These are phyloP conservation scores for Halophytophthora polymorphica DNA, from an alignment of 352 stramenopile species.

Conservation along the genomic window DNA sequence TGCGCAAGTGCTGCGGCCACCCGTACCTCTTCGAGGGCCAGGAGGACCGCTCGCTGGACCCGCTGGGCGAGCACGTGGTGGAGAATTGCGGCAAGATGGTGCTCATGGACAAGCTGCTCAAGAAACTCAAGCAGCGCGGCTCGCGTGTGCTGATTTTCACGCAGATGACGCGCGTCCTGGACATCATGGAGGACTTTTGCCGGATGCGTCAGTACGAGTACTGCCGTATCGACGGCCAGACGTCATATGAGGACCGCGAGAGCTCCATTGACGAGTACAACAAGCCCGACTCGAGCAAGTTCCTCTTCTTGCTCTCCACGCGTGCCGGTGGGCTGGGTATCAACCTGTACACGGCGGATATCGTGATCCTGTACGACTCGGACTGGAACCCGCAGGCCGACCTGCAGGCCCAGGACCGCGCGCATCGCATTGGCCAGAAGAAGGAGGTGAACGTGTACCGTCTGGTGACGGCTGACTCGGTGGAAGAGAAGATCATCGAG, in stretches of 20 bases:
- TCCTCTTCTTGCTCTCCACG: constrained; percentile 98
- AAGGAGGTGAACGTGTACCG: constrained; percentile 97
- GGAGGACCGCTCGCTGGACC: constrained; percentile 93
- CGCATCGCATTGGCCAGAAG: constrained; percentile 98
- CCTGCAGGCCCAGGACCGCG: constrained; percentile 93
- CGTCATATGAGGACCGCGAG: constrained; percentile 83
- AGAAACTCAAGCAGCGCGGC: constrained; percentile 83
- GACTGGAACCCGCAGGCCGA: constrained; percentile 99
- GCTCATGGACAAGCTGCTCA: constrained; percentile 91
- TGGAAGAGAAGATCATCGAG: constrained; percentile 99
- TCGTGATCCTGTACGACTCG: constrained; percentile 98
- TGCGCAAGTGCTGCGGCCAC: constrained; percentile 89
- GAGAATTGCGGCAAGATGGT: constrained; percentile 98
- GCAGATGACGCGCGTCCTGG: constrained; percentile 91
- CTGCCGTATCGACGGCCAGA: constrained; percentile 88
- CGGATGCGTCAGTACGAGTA: constrained; percentile 91
- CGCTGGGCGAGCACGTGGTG: constrained; percentile 95
- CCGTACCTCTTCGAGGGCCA: constrained; percentile 94
- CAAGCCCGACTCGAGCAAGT: constrained; percentile 93
- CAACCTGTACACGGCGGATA: constrained; percentile 98
- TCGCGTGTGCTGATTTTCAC: constrained; percentile 92
- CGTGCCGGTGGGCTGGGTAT: constrained; percentile 97
- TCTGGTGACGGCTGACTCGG: constrained; percentile 93
- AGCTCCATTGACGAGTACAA: constrained; percentile 95
- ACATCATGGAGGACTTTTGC: constrained; percentile 96